phyloP scores from a whole-genome alignment of 2,329 filamentous ascomycete species.

The Fusarium transvaalense region DNA sequence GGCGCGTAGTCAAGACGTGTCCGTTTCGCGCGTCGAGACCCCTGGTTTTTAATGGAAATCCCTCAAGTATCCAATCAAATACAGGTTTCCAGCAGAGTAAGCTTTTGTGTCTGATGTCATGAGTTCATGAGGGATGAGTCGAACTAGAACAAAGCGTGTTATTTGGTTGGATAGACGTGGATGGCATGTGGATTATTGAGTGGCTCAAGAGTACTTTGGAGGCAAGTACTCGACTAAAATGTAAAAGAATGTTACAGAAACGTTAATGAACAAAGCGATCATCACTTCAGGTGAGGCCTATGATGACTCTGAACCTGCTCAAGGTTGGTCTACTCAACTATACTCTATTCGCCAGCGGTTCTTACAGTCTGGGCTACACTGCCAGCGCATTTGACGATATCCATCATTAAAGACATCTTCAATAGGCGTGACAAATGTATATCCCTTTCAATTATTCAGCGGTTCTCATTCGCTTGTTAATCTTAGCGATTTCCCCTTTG shows the following conservation, averaged over 20 bases:
- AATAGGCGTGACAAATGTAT: background rate
- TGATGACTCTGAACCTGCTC: background rate
- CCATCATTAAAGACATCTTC: background rate
- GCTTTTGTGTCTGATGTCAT: constrained; percentile 35
- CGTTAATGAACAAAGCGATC: background rate
- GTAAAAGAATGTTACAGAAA: constrained; percentile 9
- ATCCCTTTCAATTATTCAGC: background rate
- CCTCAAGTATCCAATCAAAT: constrained; percentile 39
- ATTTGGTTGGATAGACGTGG: constrained; percentile 37
- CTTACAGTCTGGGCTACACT: background rate
- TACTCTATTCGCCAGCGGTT: background rate
- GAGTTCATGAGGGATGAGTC: constrained; percentile 27
- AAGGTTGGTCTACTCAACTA: background rate
- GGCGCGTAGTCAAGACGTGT: constrained; percentile 38
- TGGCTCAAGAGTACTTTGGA: constrained; percentile 24
- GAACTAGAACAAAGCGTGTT: constrained; percentile 33
- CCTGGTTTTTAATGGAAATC: constrained; percentile 20
- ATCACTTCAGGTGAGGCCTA: background rate
- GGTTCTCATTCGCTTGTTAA: background rate
- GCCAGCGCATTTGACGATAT: background rate
- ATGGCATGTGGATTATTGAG: constrained; percentile 18
- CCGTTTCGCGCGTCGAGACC: constrained; percentile 37
- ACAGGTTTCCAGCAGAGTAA: background rate
- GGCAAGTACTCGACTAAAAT: constrained; percentile 19
- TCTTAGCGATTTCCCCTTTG: background rate